A percentile compares a stretch with the other conserved stretches of the same genome.
phyloP scores from a whole-genome alignment of 768 basidiomycete genomes.

The Crepidotus variabilis region DNA sequence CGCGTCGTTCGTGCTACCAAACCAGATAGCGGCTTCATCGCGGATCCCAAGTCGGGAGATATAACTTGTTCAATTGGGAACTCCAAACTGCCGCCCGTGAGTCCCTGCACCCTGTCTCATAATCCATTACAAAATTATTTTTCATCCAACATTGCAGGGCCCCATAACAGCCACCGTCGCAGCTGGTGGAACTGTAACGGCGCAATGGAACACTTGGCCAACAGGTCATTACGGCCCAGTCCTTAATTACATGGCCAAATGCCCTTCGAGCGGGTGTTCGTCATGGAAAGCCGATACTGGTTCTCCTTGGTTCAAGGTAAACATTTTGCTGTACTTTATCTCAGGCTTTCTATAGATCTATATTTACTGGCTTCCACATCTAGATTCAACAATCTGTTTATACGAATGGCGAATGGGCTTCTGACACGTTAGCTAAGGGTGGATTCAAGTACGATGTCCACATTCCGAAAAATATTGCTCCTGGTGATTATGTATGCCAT shows the following conservation, averaged over 20 bases:
- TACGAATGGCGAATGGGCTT: conserved; percentile 32
- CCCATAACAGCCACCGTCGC: conserved; percentile 31
- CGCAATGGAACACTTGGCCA: conserved; percentile 38
- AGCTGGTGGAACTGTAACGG: conserved; percentile 29
- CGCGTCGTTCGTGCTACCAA: conserved; percentile 32
- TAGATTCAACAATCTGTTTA: conserved; percentile 34
- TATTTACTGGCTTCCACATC: not conserved
- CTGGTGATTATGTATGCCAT: conserved; percentile 30
- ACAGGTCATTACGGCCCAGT: conserved; percentile 36
- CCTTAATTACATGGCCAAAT: conserved; percentile 37
- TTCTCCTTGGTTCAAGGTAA: conserved; percentile 37
- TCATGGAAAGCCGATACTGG: conserved; percentile 32
- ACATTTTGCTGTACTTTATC: not conserved
- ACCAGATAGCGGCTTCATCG: conserved; percentile 32
- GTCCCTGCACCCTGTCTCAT: not conserved
- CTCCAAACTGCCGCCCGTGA: conserved; percentile 29
- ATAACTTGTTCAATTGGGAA: conserved; percentile 39
- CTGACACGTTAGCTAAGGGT: conserved; percentile 30
- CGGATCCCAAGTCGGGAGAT: conserved; percentile 25
- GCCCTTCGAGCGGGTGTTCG: conserved; percentile 29
- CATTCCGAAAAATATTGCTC: conserved; percentile 33
- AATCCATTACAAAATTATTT: not conserved
- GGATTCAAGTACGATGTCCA: conserved; percentile 31
- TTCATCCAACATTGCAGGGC: conserved; percentile 19
- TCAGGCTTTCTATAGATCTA: not conserved